Percentiles rank a stretch among this genome's conserved stretches.
Conservation (phyloP, 2,329 filamentous ascomycete genomes). For the Bisporella sp. region DNA sequence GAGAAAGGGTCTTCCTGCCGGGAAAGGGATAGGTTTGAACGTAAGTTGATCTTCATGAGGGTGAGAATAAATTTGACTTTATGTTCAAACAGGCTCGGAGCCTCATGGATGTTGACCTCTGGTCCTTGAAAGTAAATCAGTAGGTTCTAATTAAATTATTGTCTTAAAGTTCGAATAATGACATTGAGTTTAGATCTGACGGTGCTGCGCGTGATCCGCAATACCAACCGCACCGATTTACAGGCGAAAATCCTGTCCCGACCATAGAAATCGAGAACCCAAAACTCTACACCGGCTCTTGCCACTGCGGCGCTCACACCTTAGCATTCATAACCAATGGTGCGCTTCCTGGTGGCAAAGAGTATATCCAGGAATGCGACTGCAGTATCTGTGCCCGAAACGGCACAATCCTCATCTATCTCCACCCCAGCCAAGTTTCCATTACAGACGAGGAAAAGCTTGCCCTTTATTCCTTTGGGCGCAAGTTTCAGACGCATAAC, state of each 20-base stretch:
- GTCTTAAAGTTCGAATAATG: not conserved
- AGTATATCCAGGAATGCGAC: slow-evolving; percentile 14
- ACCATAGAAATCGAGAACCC: slow-evolving; percentile 8
- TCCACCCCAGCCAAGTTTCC: slow-evolving; percentile 4
- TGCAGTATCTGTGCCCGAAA: slow-evolving; percentile 16
- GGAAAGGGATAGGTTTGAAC: slow-evolving; percentile 34
- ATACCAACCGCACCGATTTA: slow-evolving; percentile 8
- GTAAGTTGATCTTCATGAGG: slow-evolving; percentile 23
- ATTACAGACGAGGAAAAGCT: not conserved
- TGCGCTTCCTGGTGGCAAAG: slow-evolving; percentile 1
- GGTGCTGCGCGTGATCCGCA: slow-evolving; percentile 12
- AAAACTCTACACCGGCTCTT: slow-evolving; percentile 18
- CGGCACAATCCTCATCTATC: slow-evolving; percentile 8
- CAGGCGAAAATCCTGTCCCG: slow-evolving; percentile 5
- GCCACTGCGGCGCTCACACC: slow-evolving; percentile 20
- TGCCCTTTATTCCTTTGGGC: slow-evolving; percentile 7
- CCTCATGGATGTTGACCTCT: slow-evolving; percentile 14
- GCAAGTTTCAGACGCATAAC: not conserved
- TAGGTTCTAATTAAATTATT: slow-evolving; percentile 1
- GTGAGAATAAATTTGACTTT: too few species aligned
- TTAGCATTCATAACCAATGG: slow-evolving; percentile 14
- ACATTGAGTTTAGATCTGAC: slow-evolving; percentile 3
- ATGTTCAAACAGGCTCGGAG: slow-evolving; percentile 8
- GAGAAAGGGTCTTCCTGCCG: slow-evolving; percentile 21
- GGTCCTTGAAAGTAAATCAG: slow-evolving; percentile 7